A percentile compares a stretch with the other conserved stretches of the same genome.
Evolutionary conservation across 768 basidiomycete species (phyloP).

Genomic region (Gymnopilus junonius): DNA sequence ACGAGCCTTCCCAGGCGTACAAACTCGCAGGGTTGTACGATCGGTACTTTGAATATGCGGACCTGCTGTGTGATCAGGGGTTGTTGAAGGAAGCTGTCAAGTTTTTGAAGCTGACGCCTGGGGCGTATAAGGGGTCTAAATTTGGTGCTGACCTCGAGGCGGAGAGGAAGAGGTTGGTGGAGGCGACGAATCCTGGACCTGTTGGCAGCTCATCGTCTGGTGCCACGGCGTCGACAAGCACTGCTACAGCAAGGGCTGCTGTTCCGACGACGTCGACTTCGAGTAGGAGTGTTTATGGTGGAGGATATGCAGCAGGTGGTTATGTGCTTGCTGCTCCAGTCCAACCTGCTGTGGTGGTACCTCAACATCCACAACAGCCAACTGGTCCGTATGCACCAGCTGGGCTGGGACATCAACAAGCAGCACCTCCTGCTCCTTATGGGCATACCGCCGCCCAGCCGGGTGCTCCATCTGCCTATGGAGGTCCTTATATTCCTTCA

Average conservation of each 20-base stretch:
- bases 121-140: conserved; percentile 68
- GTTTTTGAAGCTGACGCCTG: conserved; percentile 81
- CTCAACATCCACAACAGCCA: not conserved
- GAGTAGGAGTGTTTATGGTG: conserved; percentile 21
- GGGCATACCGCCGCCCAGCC: not conserved
- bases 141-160: conserved; percentile 42
- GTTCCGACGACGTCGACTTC: not conserved
- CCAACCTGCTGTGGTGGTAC: conserved; percentile 1
- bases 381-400: conserved; percentile 21
- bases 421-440: conserved; percentile 9
- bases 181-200: conserved; percentile 32
- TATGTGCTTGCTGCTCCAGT: conserved; percentile 24
- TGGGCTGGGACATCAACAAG: conserved; percentile 12
- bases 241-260: conserved; percentile 4
- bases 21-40: conserved; percentile 89
- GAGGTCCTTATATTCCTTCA: conserved; percentile 35
- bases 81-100: conserved; percentile 79
- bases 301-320: conserved; percentile 13
- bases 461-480: not conserved
- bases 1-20: conserved; percentile 63
- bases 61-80: conserved; percentile 90
- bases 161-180: conserved; percentile 42
- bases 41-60: conserved; percentile 94
- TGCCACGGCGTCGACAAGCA: conserved; percentile 19
- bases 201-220: conserved; percentile 20